A percentile compares a stretch with the other conserved stretches of the same genome.
Evolutionary conservation across 768 basidiomycete species (phyloP).

Genomic region (Roridomyces roridus): DNA sequence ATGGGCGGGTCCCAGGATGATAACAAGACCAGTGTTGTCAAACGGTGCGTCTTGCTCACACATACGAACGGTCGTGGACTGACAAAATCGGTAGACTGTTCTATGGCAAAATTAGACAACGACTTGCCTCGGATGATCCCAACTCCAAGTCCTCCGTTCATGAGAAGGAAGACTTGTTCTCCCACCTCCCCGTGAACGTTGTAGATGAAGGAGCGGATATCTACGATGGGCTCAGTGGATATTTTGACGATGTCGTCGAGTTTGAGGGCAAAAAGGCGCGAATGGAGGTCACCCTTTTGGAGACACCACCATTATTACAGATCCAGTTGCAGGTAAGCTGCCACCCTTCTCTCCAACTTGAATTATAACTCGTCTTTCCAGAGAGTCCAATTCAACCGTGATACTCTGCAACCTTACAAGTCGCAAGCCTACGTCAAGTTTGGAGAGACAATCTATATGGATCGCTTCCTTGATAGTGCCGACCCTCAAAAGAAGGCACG

Average conservation of each 20-base stretch:
- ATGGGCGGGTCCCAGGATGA: constrained; percentile 47
- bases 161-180: constrained; percentile 92
- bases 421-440: constrained; percentile 96
- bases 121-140: constrained; percentile 40
- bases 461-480: constrained; percentile 86
- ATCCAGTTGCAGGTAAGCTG: constrained; percentile 88
- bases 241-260: constrained; percentile 90
- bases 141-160: constrained; percentile 64
- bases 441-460: constrained; percentile 85
- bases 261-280: constrained; percentile 85
- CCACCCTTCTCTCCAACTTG: neutral
- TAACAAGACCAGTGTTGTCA: constrained; percentile 79
- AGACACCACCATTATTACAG: constrained; percentile 89
- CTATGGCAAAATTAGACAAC: constrained; percentile 84
- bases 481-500: constrained; percentile 72
- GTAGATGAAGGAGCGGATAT: constrained; percentile 88
- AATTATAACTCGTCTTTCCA: constrained; percentile 33
- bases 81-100: constrained; percentile 55
- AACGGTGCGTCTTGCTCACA: constrained; percentile 56
- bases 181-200: constrained; percentile 93
- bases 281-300: constrained; percentile 87
- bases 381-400: constrained; percentile 95
- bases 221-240: constrained; percentile 91
- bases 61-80: neutral
- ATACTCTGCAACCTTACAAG: constrained; percentile 91